A percentile compares a stretch with the other conserved stretches of the same genome.
Evolutionary conservation across 768 basidiomycete genomes (phyloP).

Genomic region (Rhodosporidiobolus sp.): DNA sequence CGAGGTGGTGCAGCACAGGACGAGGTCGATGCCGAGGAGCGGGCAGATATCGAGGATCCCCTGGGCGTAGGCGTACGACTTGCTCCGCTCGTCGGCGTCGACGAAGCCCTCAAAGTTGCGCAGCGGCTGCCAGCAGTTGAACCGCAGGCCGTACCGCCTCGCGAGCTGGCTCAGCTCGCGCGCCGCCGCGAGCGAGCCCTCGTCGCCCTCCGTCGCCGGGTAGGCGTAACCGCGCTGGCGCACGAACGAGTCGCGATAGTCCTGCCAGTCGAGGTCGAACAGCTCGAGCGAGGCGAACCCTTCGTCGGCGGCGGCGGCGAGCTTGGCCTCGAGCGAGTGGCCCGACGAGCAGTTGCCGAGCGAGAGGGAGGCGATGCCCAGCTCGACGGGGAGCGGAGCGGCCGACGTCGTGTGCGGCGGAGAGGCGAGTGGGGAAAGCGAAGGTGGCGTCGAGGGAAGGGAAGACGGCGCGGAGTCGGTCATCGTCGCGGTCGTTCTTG

Average conservation of each 20-base stretch:
- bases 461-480: not conserved
- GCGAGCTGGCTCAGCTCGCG: constrained; percentile 35
- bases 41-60: constrained; percentile 48
- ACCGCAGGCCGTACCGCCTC: constrained; percentile 37
- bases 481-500: not conserved
- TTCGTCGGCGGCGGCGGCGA: constrained; percentile 40
- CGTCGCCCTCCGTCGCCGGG: constrained; percentile 41
- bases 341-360: constrained; percentile 41
- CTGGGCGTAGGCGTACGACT: constrained; percentile 47
- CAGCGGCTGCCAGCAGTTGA: constrained; percentile 51
- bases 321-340: constrained; percentile 48
- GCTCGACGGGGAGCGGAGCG: not conserved
- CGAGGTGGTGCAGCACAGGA: constrained; percentile 51
- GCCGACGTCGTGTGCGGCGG: not conserved
- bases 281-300: constrained; percentile 46
- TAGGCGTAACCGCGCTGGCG: constrained; percentile 40
- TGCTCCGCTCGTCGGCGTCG: constrained; percentile 43
- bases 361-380: constrained; percentile 42
- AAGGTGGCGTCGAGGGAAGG: constrained; percentile 12
- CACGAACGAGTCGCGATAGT: constrained; percentile 45
- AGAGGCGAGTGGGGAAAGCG: not conserved
- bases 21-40: constrained; percentile 47
- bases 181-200: constrained; percentile 44
- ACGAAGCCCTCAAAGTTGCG: constrained; percentile 51
- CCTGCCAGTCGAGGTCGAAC: constrained; percentile 50